Conservation (phyloP, 306 rosid species). For the Styphnolobium japonicum region DNA sequence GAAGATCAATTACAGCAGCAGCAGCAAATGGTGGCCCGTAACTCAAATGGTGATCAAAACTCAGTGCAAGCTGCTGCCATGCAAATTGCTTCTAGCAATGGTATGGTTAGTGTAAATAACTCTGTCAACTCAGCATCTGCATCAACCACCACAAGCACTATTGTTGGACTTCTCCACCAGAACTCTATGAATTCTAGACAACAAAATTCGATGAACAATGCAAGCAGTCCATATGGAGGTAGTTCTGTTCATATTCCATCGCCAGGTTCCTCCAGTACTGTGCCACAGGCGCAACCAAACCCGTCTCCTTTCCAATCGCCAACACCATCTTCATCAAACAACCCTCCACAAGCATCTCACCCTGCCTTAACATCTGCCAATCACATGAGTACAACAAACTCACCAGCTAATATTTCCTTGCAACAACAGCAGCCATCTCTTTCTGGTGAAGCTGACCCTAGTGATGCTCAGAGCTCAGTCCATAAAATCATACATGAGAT, state of each 20-base stretch:
- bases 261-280: constrained; percentile 76
- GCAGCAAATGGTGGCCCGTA: constrained; percentile 52
- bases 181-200: constrained; percentile 92
- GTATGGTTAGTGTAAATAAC: constrained; percentile 73
- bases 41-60: constrained; percentile 54
- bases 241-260: constrained; percentile 85
- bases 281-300: constrained; percentile 69
- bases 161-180: constrained; percentile 94
- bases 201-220: constrained; percentile 69
- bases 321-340: constrained; percentile 76
- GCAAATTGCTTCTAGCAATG: constrained; percentile 75
- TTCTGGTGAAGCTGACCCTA: constrained; percentile 75
- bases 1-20: constrained; percentile 71
- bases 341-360: constrained; percentile 68
- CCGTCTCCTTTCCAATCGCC: constrained; percentile 83
- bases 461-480: constrained; percentile 82
- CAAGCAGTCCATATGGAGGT: constrained; percentile 87
- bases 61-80: constrained; percentile 55
- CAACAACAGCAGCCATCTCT: constrained; percentile 80
- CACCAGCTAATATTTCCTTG: constrained; percentile 73
- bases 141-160: constrained; percentile 81
- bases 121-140: constrained; percentile 62
- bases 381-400: constrained; percentile 72
- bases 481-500: constrained; percentile 78
- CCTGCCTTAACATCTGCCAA: constrained; percentile 56